Conservation (phyloP, 768 basidiomycete species). For the Omphalotus guepiniiformis region DNA sequence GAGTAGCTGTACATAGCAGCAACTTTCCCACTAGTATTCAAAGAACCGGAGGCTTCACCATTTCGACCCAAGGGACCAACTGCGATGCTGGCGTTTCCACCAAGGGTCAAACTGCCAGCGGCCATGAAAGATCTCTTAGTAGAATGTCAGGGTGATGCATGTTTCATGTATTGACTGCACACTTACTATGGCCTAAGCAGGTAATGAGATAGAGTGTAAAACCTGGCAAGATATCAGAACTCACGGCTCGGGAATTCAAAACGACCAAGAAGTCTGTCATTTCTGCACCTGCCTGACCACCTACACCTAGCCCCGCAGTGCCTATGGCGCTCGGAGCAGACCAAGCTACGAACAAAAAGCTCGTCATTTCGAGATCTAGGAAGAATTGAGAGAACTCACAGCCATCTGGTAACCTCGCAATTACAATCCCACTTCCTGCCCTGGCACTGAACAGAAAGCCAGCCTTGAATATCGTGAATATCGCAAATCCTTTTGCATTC, state of each 20-base stretch:
- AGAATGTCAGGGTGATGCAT: constrained; percentile 3
- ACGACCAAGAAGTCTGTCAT: constrained; percentile 91
- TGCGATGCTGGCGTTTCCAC: constrained; percentile 86
- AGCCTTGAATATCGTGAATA: constrained; percentile 85
- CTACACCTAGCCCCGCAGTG: constrained; percentile 85
- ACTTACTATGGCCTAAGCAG: constrained; percentile 59
- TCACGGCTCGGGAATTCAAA: constrained; percentile 74
- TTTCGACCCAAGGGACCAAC: constrained; percentile 92
- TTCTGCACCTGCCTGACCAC: constrained; percentile 73
- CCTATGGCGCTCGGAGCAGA: constrained; percentile 94
- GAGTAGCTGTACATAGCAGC: constrained; percentile 96
- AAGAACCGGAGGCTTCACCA: constrained; percentile 81
- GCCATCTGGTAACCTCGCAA: constrained; percentile 78
- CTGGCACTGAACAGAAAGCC: constrained; percentile 65
- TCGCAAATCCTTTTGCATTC: constrained; percentile 74
- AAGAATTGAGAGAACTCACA: constrained; percentile 42
- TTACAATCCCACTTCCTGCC: constrained; percentile 85
- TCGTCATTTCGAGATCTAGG: constrained; percentile 1
- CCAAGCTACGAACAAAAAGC: constrained; percentile 55
- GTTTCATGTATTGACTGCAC: neutral
- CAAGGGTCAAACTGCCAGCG: constrained; percentile 84
- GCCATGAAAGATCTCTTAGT: constrained; percentile 85
- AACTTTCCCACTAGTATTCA: constrained; percentile 82
- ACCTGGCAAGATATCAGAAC: constrained; percentile 20
- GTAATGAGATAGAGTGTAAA: constrained; percentile 13